phyloP scores from a whole-genome alignment of 164 flowering plant species.

The Buxus sempervirens region DNA sequence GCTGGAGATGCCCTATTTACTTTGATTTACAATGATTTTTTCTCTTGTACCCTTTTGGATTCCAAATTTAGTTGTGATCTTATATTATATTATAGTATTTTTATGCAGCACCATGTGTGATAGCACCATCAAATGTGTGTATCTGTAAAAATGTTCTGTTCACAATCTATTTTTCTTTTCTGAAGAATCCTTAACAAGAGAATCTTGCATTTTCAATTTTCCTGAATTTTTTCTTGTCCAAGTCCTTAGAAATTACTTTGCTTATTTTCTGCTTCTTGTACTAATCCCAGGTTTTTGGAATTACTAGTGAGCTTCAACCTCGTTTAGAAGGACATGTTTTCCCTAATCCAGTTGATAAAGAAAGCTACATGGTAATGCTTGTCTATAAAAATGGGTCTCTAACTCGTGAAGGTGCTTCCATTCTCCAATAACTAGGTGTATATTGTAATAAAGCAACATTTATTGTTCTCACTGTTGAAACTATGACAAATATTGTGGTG shows the following conservation, averaged over 20 bases:
- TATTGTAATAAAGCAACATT: too few relatives aligned
- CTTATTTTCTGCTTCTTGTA: not conserved
- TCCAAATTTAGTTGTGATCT: too few relatives aligned
- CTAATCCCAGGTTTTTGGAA: constrained; percentile 71
- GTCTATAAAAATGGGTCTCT: constrained; percentile 89
- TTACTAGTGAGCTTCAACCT: constrained; percentile 73
- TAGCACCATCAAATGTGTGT: too few relatives aligned
- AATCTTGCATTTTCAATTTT: too few relatives aligned
- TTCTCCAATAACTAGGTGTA: not conserved
- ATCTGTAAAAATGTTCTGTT: too few relatives aligned
- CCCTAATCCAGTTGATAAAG: constrained; percentile 85
- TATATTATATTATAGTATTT: too few relatives aligned
- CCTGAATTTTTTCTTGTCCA: not conserved
- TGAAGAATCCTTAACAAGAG: too few relatives aligned
- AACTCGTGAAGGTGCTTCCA: constrained; percentile 79
- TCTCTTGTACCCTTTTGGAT: too few relatives aligned
- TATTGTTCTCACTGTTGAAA: not conserved
- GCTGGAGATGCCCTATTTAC: too few relatives aligned
- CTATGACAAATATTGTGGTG: constrained; percentile 8
- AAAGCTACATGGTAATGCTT: constrained; percentile 89
- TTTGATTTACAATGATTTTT: too few relatives aligned
- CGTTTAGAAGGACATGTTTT: constrained; percentile 86
- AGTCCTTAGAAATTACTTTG: not conserved
- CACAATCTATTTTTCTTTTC: too few relatives aligned
- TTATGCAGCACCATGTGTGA: too few relatives aligned